A percentile compares a stretch with the other conserved stretches of the same genome.
Conservation (phyloP, 306 rosid species). For the Delonix regia region DNA sequence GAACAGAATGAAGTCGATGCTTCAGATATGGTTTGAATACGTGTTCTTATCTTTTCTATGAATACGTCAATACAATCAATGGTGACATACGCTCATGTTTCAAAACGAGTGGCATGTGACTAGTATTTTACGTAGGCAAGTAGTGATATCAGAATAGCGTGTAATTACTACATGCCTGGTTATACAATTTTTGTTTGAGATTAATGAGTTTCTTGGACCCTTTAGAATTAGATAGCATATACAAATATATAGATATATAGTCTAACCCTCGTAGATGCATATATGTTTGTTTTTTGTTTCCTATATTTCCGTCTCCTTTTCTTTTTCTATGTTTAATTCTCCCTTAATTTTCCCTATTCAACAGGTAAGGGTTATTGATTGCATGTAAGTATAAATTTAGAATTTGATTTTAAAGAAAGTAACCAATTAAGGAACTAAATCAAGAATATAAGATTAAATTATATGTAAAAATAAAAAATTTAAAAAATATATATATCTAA, state of each 20-base stretch:
- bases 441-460: too few relatives aligned
- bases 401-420: too few relatives aligned
- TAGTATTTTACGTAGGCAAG: constrained; percentile 27
- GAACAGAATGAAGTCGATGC: constrained; percentile 53
- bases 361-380: neutral
- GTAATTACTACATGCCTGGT: neutral
- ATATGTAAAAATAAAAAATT: too few relatives aligned
- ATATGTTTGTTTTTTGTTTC: neutral
- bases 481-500: too few relatives aligned
- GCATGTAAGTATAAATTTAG: too few relatives aligned
- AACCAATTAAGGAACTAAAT: too few relatives aligned
- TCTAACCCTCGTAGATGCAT: neutral
- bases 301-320: neutral
- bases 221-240: neutral
- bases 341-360: neutral
- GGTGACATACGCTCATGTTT: neutral
- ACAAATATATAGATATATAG: too few relatives aligned
- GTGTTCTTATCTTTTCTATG: neutral
- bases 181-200: neutral
- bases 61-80: neutral
- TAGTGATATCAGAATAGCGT: neutral
- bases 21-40: constrained; percentile 67
- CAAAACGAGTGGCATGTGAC: constrained; percentile 23
- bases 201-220: constrained; percentile 1
- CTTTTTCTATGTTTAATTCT: too few relatives aligned